Base-by-base conservation (phyloP, 768 basidiomycete genomes). In the Cystobasidium tubakii region DNA sequence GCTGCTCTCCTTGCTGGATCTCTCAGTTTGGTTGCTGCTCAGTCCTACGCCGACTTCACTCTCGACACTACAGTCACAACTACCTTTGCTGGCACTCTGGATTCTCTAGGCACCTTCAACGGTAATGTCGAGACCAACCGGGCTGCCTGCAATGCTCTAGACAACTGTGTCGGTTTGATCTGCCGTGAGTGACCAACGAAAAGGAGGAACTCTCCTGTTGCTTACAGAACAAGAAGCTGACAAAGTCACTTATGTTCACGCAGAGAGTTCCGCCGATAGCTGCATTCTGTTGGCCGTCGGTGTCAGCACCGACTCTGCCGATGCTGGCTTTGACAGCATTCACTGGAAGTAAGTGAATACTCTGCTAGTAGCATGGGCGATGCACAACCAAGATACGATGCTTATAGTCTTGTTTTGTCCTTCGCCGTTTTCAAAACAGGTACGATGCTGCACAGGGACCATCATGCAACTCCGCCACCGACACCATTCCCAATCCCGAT, bases 311-410 rank as follows among this genome's bases (percentile, higher is more conserved):
- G 21, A 50, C 46, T 17, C 12, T 9, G 46, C 46, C 46, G 46
- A 50, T 17, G n/a, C n/a, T 50, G 46, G 46, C 21, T 50, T 50
- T 19, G n/a, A 50, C 21, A 50, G 46, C 46, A 50, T 50, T 50
- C 46, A 50, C 46, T 50, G 46, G 46, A 50, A n/a, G 46, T 50
- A 21, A 50, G 46, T n/a, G n/a, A n/a, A n/a, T n/a, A n/a, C n/a
- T n/a, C n/a, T n/a, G n/a, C n/a, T n/a, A n/a, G n/a, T n/a, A n/a
- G n/a, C n/a, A n/a, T n/a, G n/a, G n/a, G n/a, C n/a, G n/a, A n/a
- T n/a, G n/a, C n/a, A n/a, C n/a, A n/a, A n/a, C 46, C 12, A 50
- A 50, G 10, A 50, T 50, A 21, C 46, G 10, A 50, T 50, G 46
- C 17, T 42, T 50, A 17, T 12, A 3, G 46, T 3, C 3, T 12